Evolutionary conservation across 805 yeast species (phyloP).

Genomic region (Barnettozyma sp.): DNA sequence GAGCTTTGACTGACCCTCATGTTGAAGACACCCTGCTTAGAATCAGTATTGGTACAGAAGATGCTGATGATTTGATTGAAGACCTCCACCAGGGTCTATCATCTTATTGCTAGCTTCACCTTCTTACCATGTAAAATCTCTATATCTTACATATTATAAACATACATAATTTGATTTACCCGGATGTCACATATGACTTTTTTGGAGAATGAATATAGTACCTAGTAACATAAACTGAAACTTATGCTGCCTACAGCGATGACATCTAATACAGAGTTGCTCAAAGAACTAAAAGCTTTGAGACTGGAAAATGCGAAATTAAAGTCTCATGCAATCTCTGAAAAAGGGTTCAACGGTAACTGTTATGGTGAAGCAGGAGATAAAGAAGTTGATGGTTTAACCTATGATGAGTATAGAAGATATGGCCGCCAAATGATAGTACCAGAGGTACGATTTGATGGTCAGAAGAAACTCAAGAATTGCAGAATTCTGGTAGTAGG

Average conservation of each 20-base stretch:
- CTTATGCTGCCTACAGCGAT: too few relatives aligned
- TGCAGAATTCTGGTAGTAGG: conserved; percentile 75
- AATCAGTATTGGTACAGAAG: conserved; percentile 76
- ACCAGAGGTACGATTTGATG: conserved; percentile 48
- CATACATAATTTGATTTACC: too few relatives aligned
- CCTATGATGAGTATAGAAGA: conserved; percentile 64
- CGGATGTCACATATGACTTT: too few relatives aligned
- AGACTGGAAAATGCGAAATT: conserved; percentile 14
- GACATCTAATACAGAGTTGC: neutral
- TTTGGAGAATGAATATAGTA: too few relatives aligned
- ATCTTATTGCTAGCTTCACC: conserved; percentile 4
- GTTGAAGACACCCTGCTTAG: conserved; percentile 57
- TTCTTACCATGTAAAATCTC: too few relatives aligned
- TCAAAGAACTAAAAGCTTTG: conserved; percentile 11
- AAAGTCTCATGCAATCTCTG: too few relatives aligned
- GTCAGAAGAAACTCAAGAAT: conserved; percentile 53
- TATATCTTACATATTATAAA: too few relatives aligned
- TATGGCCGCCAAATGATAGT: conserved; percentile 97
- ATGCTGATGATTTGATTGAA: conserved; percentile 63
- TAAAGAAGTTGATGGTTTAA: conserved; percentile 12
- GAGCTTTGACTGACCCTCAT: conserved; percentile 60
- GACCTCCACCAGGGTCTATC: conserved; percentile 63
- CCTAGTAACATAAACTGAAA: too few relatives aligned
- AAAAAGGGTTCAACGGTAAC: too few relatives aligned
- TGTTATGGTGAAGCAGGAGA: too few relatives aligned